Base-by-base conservation (phyloP, 768 basidiomycete species). In the Suillus americanus region DNA sequence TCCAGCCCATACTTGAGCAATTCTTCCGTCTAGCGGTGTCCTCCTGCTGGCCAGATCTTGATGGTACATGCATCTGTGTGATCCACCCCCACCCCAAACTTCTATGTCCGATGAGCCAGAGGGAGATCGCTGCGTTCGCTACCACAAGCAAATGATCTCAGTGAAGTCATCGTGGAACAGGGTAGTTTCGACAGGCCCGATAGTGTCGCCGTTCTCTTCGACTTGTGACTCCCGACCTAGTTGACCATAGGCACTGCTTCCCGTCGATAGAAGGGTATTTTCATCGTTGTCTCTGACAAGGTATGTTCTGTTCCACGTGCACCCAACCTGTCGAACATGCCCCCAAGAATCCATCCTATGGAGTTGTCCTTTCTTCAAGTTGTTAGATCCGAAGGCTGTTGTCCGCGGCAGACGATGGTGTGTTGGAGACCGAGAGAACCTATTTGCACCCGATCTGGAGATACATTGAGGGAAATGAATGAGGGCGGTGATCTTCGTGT, bases 281-380 rank as follows among this genome's bases (percentile, higher is more conserved):
- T 62, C 16, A 60, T 71, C 54, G 67, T 45, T 65, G 62, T 62
- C 45, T 69, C 2, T 63, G 2, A 83, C 74, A 35, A 81, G 71
- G 68, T 89, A 93, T 10, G 91, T 90, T 13, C 91, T 88, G 65
- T 91, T 92, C 94, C 92, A 95, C 2, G 92, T 91, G 69, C 89
- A 91, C 3, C 77, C 82, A 37, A 89, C 74, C 13, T 68, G 65
- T 45, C 62, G 65, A 14, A 81, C 74, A 28, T 70, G 65, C n/a
- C n/a, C 64, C 30, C 79, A 62, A 23, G 60, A 48, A 13, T 66
- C 65, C 46, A 82, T 51, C n/a, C 75, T 79, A 41, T 79, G 70
- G 41, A 91, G 75, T 74, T 96, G 94, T 14, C 79, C 78, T 70
- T 92, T 92, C 56, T 30, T 30, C 28, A 30, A 30, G 30, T 84